Base-by-base conservation (phyloP, 768 basidiomycete genomes). In the Multifurca ochricompacta region DNA sequence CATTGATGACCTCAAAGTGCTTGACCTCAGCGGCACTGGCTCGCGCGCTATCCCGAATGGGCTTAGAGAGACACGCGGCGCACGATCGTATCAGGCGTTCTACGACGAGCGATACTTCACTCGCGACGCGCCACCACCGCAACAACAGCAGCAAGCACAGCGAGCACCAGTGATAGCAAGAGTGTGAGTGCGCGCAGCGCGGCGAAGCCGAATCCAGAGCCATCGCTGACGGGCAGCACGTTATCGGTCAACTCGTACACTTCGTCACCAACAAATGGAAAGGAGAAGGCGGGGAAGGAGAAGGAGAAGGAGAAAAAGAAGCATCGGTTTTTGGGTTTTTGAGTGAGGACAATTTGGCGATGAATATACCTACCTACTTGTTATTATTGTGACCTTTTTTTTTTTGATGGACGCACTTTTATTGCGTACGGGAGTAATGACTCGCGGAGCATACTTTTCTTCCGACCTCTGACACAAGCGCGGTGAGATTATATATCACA, bases 11-110 rank as follows among this genome's bases (percentile, higher is more conserved):
- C 75, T 98, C 53, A 87, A 87, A 67, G 82, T 86, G 18, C 75
- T 99, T 14, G 92, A 92, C 40, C 73, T 91, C 28, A 82, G 83
- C n/a, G 93, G 94, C 6, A 80, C 87, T 19, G 93, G 92, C 18
- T 91, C 87, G 6, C 75, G 74, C 51, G 76, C 81, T 14, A 58
- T 81, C 28, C 86, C 87, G 4, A 89, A 87, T 59, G 88, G 88
- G 9, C 66, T 88, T 8, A 70, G 74, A 27, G 78, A 81, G 43
- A 66, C 68, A 32, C 70, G 66, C 43, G 72, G 68, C 7, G 74
- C 75, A 21, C 73, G 80, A 51, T 69, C 82, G 3, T 81, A 75
- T 65, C 89, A 92, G 69, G 82, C 82, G 41, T 83, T 78, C 63
- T 91, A 91, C 62, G 89, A 92, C 62, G 80, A 86, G 66, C 81